Base-by-base conservation (phyloP, 169 alveolate species). In the Haemoproteus tartakovskyi region DNA sequence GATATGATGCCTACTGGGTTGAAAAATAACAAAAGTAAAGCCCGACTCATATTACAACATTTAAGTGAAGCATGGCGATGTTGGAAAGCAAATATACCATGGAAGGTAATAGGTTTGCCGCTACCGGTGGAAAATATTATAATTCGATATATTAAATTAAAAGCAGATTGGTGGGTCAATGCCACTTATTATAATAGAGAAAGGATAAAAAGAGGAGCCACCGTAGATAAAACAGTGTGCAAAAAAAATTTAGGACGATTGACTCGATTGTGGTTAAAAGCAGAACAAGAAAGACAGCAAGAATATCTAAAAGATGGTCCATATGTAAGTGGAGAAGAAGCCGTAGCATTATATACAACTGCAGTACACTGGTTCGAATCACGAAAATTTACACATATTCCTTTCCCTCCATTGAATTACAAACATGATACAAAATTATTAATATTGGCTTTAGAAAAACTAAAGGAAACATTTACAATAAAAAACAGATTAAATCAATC, bases 1-100 rank as follows among this genome's bases (percentile, higher is more conserved):
- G 99, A 98, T 91, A 97, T 97, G 99, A 98, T 98, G 99, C 99
- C 99, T 1, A 99, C 97, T 79, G 99, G 99, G 30, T 95, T 98
- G 12, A 90, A 97, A 70, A 98, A 98, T 12, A 96, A 96, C 88
- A 67, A 67, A 41, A 40, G 82, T 0, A 98, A 98, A 85, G 97
- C 99, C 3, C 87, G 98, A 26, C 96, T 99, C 46, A 97, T 98
- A 62, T 82, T 98, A 85, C 98, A 98, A 89, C 99, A 98, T 88
- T 87, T 98, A 61, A 91, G 98, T 59, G 99, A 98, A 81, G 99
- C 99, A 38, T 98, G 99, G 99, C 80, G 99, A 54, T 98, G 99
- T 84, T 98, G 99, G 99, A 98, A 98, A 90, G 99, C 99, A 4
- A 98, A 98, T 81, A 96, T 98, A 38, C 99, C 99, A 0, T 98